Conservation (phyloP, 257 asterid species). For the Solanum pimpinellifolium region DNA sequence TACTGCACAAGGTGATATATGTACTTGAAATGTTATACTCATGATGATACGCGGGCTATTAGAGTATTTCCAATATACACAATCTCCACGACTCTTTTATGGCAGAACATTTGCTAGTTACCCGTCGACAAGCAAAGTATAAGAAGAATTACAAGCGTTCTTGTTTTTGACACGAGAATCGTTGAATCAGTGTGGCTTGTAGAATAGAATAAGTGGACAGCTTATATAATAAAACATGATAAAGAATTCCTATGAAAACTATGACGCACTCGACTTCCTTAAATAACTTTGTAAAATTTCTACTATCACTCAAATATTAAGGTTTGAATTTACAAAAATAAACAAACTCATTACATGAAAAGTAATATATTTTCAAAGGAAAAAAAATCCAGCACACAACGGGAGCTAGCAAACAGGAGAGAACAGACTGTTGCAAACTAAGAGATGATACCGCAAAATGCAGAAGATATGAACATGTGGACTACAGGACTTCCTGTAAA, state of each 20-base stretch:
- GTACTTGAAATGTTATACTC: not conserved
- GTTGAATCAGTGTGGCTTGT: not conserved
- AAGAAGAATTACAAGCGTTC: not conserved
- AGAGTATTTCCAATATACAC: not conserved
- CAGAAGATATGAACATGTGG: too few relatives aligned
- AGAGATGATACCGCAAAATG: not conserved
- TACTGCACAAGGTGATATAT: not conserved
- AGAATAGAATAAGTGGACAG: too few relatives aligned
- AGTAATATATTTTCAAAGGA: not conserved
- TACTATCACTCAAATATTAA: not conserved
- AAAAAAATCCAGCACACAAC: not conserved
- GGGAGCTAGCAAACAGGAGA: not conserved
- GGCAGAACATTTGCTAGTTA: constrained; percentile 54
- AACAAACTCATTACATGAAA: not conserved
- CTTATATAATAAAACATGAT: not conserved
- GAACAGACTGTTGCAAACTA: not conserved
- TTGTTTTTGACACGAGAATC: not conserved
- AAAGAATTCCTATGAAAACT: not conserved
- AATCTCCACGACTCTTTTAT: not conserved
- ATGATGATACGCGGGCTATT: not conserved
- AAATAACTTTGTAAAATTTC: not conserved
- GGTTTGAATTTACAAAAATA: not conserved
- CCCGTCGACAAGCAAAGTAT: constrained; percentile 49
- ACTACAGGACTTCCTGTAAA: too few relatives aligned
- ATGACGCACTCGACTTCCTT: not conserved